Base-by-base conservation (phyloP, 2,329 filamentous ascomycete species). In the Lecanicillium sp. region DNA sequence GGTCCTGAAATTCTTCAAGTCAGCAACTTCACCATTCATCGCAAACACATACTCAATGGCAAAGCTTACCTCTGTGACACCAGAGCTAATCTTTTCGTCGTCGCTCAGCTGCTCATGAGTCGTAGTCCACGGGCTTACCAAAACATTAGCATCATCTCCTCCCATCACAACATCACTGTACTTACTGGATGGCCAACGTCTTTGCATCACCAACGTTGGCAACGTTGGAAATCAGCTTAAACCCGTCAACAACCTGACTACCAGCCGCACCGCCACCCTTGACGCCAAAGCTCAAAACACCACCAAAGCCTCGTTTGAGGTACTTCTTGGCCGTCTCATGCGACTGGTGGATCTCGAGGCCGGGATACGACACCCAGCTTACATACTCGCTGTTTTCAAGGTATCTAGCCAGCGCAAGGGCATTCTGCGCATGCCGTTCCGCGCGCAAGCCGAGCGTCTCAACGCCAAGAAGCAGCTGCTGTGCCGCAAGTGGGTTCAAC, bases 131-230 rank as follows among this genome's bases (percentile, higher is more conserved):
- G 90, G 90, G 63, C 62, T 64, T n/a, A 11, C 5, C 3, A 18
- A 13, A 9, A 14, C 11, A 19, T 41, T 35, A 39, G 28, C 19
- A 37, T 22, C 32, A 16, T 16, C 9, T 13, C 16, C 17, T 27
- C 37, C 14, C 22, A 12, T 13, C 20, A n/a, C n/a, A 35, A 35
- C n/a, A 3, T 7, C 15, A 15, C 1, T n/a, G 2, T 8, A 54
- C 62, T 51, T 37, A 64, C 62, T 95, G 89, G 51, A 95, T 94
- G 17, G 89, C 89, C 45, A 95, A 69, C 6, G 89, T 94, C 75
- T 96, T 96, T 35, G 85, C 85, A 60, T 96, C 90, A 42, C 90
- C 90, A 19, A 96, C 89, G 58, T 98, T 98, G 42, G 92, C 92
- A 50, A 96, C 68, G 64, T 96, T 95, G 14, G 87, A 94, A 52